phyloP scores from a whole-genome alignment of 176 grass and related monocot species.

The Guadua angustifolia region DNA sequence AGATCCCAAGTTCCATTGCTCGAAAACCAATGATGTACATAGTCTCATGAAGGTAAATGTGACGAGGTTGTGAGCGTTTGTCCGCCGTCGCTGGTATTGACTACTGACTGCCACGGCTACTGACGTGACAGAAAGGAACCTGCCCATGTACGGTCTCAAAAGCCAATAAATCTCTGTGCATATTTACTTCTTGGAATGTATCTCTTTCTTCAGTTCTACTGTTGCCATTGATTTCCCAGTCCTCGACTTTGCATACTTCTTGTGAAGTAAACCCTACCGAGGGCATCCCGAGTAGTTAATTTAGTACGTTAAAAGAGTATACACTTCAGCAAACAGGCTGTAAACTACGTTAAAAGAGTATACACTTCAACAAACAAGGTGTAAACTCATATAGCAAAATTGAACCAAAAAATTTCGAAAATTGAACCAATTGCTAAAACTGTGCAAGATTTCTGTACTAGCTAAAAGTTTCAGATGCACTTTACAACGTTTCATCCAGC shows the following conservation, averaged over 20 bases:
- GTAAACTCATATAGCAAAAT: not conserved
- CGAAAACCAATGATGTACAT: not conserved
- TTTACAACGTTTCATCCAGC: not conserved
- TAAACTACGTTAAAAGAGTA: not conserved
- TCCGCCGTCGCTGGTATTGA: too few relatives aligned
- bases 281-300: not conserved
- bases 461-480: not conserved
- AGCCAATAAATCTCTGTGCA: not conserved
- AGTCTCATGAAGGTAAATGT: not conserved
- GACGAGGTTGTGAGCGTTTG: too few relatives aligned
- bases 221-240: not conserved
- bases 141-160: too few relatives aligned
- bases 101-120: too few relatives aligned
- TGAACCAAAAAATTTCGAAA: not conserved
- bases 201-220: not conserved
- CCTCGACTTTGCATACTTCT: not conserved
- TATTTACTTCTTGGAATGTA: not conserved
- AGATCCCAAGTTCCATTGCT: not conserved
- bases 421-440: not conserved
- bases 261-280: not conserved
- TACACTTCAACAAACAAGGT: not conserved
- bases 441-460: not conserved
- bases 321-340: too few relatives aligned
- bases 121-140: too few relatives aligned
- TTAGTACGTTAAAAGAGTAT: not conserved